Evolutionary conservation across 2,329 filamentous ascomycete species (phyloP).

Genomic region (Microdochium nivale): DNA sequence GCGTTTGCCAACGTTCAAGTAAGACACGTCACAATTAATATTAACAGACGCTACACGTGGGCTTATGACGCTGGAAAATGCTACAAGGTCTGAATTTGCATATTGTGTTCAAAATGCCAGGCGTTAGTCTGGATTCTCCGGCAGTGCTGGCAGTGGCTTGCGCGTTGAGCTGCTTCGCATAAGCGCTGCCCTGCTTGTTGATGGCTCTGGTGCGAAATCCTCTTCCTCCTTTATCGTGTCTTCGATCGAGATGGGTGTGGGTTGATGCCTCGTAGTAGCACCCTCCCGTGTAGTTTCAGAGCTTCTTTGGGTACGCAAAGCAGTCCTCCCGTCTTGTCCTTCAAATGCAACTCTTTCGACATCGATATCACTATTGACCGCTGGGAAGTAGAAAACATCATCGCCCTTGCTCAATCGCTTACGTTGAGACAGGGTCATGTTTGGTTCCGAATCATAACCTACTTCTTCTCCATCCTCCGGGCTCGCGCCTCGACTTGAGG

Average conservation of each 20-base stretch:
- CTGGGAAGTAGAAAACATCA: slow-evolving; percentile 12
- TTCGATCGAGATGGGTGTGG: background rate
- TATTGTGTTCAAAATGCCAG: background rate
- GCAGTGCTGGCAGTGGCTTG: slow-evolving; percentile 35
- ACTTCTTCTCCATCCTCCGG: slow-evolving; percentile 6
- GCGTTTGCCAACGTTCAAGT: background rate
- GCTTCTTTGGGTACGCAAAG: too few species aligned
- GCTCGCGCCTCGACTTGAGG: slow-evolving; percentile 1
- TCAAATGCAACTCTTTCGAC: background rate
- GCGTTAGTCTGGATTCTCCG: slow-evolving; percentile 21
- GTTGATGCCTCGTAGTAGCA: background rate
- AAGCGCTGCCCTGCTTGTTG: background rate
- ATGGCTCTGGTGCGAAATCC: background rate
- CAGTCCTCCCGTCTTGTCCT: too few species aligned
- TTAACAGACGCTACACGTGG: background rate
- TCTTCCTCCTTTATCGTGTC: background rate
- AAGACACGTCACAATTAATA: background rate
- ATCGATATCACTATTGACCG: slow-evolving; percentile 7
- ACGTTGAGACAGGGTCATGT: slow-evolving; percentile 10
- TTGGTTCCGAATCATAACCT: slow-evolving; percentile 23
- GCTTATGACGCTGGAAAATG: background rate
- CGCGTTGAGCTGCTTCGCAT: slow-evolving; percentile 13
- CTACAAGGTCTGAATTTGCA: background rate
- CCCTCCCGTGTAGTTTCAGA: too few species aligned
- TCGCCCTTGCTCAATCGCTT: background rate